phyloP scores from a whole-genome alignment of 139 green algal genomes.

The Diplosphaera chodatii region DNA sequence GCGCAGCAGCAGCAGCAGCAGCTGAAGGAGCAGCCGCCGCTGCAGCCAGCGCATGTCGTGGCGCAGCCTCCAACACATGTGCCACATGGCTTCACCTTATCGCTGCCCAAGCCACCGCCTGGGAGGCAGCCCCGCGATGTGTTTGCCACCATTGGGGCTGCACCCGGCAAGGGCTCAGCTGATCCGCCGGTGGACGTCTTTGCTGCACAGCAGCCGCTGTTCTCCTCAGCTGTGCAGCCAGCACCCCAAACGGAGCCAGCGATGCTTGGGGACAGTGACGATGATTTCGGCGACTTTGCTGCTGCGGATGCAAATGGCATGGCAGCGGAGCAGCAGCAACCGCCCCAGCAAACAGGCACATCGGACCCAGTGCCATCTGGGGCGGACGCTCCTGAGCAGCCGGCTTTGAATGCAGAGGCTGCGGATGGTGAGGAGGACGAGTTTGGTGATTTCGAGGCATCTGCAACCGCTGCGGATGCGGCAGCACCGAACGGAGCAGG shows the following conservation, averaged over 20 bases:
- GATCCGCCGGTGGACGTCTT: background rate
- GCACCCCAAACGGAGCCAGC: too few relatives aligned
- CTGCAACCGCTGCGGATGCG: background rate
- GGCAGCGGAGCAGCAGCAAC: background rate
- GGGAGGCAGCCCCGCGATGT: background rate
- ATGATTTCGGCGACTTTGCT: background rate
- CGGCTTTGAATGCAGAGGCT: too few relatives aligned
- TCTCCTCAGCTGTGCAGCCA: background rate
- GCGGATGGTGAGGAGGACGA: too few relatives aligned
- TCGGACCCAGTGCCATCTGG: too few relatives aligned
- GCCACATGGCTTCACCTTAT: background rate
- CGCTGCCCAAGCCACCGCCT: background rate
- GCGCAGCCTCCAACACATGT: background rate
- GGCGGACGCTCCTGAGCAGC: too few relatives aligned
- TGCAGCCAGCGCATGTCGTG: too few relatives aligned
- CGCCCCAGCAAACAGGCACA: too few relatives aligned
- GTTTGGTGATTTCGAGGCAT: background rate
- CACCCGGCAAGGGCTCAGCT: too few relatives aligned
- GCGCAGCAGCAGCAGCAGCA: too few relatives aligned
- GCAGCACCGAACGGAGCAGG: too few relatives aligned
- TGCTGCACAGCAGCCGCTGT: background rate
- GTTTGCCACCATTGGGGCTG: background rate
- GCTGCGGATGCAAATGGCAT: too few relatives aligned
- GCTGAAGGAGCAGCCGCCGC: too few relatives aligned
- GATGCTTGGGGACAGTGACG: background rate